Base-by-base conservation (phyloP, 192 early-diverging fungal species). In the Funneliformis geosporum region DNA sequence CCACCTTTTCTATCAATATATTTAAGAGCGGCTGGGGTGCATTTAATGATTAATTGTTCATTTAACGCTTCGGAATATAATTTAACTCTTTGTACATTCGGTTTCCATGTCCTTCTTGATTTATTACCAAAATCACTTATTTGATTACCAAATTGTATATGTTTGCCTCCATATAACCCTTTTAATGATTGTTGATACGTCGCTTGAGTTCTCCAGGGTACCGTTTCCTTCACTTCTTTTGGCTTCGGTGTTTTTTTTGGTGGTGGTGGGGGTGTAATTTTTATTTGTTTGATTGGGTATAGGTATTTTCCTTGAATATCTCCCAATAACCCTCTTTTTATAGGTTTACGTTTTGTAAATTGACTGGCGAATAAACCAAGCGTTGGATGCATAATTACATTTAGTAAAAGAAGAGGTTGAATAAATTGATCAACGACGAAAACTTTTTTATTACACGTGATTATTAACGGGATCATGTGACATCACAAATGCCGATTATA, bases 1-100 rank as follows among this genome's bases (percentile, higher is more conserved):
- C 94, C 94, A 28, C 94, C 94, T 85, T 94, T 94, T 83, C 94
- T 92, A 79, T 95, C 93, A 42, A 95, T 93, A 0, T 92, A 92
- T 39, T 93, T 90, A 14, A 94, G 82, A 5, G 92, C 90, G 5
- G 88, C 81, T 5, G 92, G 88, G 21, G 94, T 93, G 66, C 93
- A 87, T 42, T 90, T 87, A 60, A 95, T 83, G 23, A 81, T 75
- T 44, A 92, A 78, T 75, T 85, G 88, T 42, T 84, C 64, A 64
- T 90, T 82, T 8, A 94, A 84, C 10, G 89, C 80, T 47, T 87
- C 88, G 5, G 94, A 95, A 78, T 88, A 93, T 39, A 95, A 81
- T 7, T 82, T 84, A 33, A 89, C 89, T 50, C 82, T 87, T 73
- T 92, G 91, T 18, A 94, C 91, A 76, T 95, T 95, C 59, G 94